Evolutionary conservation across 192 early-diverging fungal species (phyloP), one percentile per base, ranked within the genome.

Genomic region (Backusella parvicylindrica): DNA sequence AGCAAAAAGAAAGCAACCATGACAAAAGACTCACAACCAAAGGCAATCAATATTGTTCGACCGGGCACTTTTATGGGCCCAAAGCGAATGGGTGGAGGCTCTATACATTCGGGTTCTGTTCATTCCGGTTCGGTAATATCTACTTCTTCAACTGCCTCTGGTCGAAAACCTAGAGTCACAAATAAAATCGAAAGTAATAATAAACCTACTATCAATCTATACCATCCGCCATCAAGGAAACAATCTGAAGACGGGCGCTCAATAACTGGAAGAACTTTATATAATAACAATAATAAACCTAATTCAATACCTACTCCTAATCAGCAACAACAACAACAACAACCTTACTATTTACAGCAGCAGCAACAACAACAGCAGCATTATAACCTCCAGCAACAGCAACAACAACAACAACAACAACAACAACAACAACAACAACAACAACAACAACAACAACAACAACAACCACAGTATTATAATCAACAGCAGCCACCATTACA

Each of bases 11-110:
- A 16, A 21, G 15, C 1, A 50, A 21, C 18, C 26, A 66, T 66
- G 64, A 70, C 37, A 26, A 41, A 70, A 70, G n/a, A 37, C 15
- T 43, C 68, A 70, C 68, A 70, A 15, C 68, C 68, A 26, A 70
- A 70, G 28, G 68, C 68, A 23, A 41, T 70, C 40, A 40, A 70
- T 28, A 70, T 70, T 41, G 53, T 60, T 60, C 53, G 53, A 13
- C 53, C 53, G 53, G 53, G 53, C 21, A 26, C 21, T 23, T 60
- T 60, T 60, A 26, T 70, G 40, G 9, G 41, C 13, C 40, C 68
- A 15, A 70, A 30, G 18, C 53, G 53, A 60, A 26, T 60, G 53
- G 53, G 53, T 9, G 23, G 53, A 21, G 23, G 53, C 11, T 60
- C 53, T 60, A 23, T 70, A 1, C 68, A 70, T 41, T 70, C 68